Base-by-base conservation (phyloP, 768 basidiomycete genomes). In the Panaeolus cyanescens region DNA sequence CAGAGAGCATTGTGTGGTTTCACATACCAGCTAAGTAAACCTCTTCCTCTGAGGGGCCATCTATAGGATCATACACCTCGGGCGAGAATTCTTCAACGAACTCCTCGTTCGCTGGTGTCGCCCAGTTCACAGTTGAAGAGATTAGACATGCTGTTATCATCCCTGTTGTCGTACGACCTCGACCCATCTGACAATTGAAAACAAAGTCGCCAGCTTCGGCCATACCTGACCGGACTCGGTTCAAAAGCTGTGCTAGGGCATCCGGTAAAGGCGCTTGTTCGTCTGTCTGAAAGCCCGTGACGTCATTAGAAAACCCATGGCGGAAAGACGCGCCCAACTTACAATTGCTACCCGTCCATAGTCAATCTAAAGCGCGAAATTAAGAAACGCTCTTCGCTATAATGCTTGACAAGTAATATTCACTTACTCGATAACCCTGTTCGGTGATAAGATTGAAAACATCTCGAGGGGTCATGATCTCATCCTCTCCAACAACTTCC, bases 141-240 rank as follows among this genome's bases (percentile, higher is more conserved):
- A 97, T 92, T 25, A 98, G 78, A 59, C 89, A 92, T 0, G 93
- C 93, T 25, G 89, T 88, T 59, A 95, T 86, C 95, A 98, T 99
- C 5, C 97, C 97, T 0, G 95, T 98, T 0, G 97, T 99, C 5
- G 97, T 99, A 36, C 91, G 82, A 15, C 89, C 91, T 59, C 91
- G 80, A 22, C 93, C 93, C 95, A 98, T 96, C 74, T 99, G 97
- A 74, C 97, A 99, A 67, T 99, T 99, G 79, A 97, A 98, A 50
- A 94, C 77, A 66, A 95, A 91, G 66, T 93, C 93, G 4, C 87
- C 90, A 1, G 87, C 84, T 30, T 82, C 78, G 1, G 82, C 74
- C 45, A 88, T 64, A 58, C 83, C 81, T 61, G 80, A 69, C 71
- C 83, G 82, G 5, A 98, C 84, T 32, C 95, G 86, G 25, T 87